Conservation (phyloP, 2,329 filamentous ascomycete genomes). For the Aspergillus sp. region DNA sequence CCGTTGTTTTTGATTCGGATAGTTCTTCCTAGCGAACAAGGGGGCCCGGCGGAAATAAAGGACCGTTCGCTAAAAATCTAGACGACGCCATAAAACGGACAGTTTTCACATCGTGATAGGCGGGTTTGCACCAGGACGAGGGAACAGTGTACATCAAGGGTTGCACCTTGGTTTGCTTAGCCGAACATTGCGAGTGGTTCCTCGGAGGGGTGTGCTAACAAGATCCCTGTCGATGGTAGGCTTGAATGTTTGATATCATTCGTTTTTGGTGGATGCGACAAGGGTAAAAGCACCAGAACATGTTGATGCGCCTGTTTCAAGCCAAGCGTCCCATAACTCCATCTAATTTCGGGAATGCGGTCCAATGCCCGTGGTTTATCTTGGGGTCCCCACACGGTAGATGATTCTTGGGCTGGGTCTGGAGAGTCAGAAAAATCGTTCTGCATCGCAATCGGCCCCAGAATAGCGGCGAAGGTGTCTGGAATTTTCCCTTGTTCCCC, state of each 20-base stretch:
- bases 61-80: conserved; percentile 4
- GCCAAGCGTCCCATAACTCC: conserved; percentile 14
- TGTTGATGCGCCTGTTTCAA: conserved; percentile 18
- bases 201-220: conserved; percentile 9
- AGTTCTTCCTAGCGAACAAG: conserved; percentile 6
- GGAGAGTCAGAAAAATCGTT: conserved; percentile 11
- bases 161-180: conserved; percentile 17
- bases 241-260: conserved; percentile 5
- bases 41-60: conserved; percentile 8
- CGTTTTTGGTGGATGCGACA: conserved; percentile 6
- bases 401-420: conserved; percentile 11
- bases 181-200: conserved; percentile 7
- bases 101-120: conserved; percentile 4
- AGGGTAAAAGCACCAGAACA: conserved; percentile 12
- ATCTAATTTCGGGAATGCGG: conserved; percentile 25
- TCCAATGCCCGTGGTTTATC: conserved; percentile 22
- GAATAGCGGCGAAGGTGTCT: conserved; percentile 6
- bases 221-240: not conserved
- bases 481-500: conserved; percentile 15
- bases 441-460: conserved; percentile 11
- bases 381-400: conserved; percentile 22
- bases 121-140: conserved; percentile 2
- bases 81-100: not conserved
- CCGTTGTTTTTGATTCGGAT: not conserved
- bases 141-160: conserved; percentile 13